Evolutionary conservation across 768 basidiomycete species (phyloP).

Genomic region (Leccinum olivaceopallidum): DNA sequence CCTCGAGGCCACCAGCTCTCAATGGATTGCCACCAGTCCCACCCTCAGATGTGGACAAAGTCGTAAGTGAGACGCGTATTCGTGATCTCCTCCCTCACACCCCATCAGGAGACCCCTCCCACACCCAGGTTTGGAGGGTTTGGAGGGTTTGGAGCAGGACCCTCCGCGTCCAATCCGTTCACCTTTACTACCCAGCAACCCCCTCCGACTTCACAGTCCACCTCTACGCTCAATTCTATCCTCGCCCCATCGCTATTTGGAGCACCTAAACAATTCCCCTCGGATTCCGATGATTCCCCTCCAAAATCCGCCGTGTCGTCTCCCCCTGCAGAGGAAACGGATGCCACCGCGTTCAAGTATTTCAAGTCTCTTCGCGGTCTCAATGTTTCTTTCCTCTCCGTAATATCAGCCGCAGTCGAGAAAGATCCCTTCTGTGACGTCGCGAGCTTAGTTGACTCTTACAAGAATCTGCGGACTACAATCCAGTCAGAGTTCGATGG

Average conservation of each 20-base stretch:
- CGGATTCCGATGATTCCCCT: conserved; percentile 31
- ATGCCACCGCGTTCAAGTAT: conserved; percentile 48
- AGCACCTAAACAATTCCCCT: neutral
- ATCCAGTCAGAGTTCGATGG: conserved; percentile 58
- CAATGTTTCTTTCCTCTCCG: conserved; percentile 64
- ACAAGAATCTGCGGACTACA: conserved; percentile 54
- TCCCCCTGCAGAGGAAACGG: conserved; percentile 27
- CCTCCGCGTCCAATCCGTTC: conserved; percentile 37
- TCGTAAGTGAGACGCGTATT: conserved; percentile 25
- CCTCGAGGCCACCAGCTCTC: conserved; percentile 24
- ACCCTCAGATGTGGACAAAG: conserved; percentile 24
- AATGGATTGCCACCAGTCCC: conserved; percentile 28
- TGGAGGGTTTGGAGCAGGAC: conserved; percentile 47
- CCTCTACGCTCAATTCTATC: conserved; percentile 16
- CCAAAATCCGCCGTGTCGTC: conserved; percentile 18
- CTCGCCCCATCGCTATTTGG: conserved; percentile 25
- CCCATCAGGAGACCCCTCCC: conserved; percentile 25
- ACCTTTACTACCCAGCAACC: conserved; percentile 37
- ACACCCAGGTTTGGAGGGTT: conserved; percentile 53
- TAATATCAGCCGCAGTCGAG: conserved; percentile 57
- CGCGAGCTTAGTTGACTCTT: conserved; percentile 53
- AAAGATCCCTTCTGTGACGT: conserved; percentile 73
- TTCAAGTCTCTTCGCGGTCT: conserved; percentile 74
- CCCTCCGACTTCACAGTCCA: conserved; percentile 15
- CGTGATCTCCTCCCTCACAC: conserved; percentile 17